Percentiles rank a stretch among this genome's conserved stretches.
Evolutionary conservation across 306 rosid species (phyloP).

Genomic region (Senna tora): DNA sequence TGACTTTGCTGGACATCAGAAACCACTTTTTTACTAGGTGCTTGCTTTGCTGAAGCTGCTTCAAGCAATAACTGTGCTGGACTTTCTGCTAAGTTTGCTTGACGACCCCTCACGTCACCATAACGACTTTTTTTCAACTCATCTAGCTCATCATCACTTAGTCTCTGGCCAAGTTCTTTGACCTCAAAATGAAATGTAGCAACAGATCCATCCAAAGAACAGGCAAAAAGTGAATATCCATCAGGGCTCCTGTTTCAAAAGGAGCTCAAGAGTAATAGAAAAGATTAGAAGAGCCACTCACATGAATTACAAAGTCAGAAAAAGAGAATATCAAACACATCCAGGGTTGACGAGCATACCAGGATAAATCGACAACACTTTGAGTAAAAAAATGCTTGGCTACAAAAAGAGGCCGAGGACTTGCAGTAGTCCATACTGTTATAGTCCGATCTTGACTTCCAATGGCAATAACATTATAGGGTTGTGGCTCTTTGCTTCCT

Average conservation of each 20-base stretch:
- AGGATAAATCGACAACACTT: slow-evolving; percentile 97
- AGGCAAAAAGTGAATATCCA: slow-evolving; percentile 94
- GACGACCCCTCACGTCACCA: slow-evolving; percentile 88
- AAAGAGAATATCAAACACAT: slow-evolving; percentile 18
- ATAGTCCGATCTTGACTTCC: slow-evolving; percentile 98
- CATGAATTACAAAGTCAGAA: slow-evolving; percentile 18
- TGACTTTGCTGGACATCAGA: slow-evolving; percentile 64
- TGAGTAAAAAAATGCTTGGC: slow-evolving; percentile 98
- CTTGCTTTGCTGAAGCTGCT: slow-evolving; percentile 83
- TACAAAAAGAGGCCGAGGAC: slow-evolving; percentile 96
- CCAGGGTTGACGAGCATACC: slow-evolving; percentile 55
- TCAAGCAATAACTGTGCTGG: slow-evolving; percentile 96
- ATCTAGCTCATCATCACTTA: slow-evolving; percentile 79
- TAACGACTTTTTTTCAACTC: slow-evolving; percentile 90
- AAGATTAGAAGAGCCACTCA: slow-evolving; percentile 10
- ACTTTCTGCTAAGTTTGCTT: slow-evolving; percentile 88
- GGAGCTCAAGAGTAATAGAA: slow-evolving; percentile 22
- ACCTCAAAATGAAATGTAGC: slow-evolving; percentile 89
- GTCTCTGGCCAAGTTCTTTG: slow-evolving; percentile 87
- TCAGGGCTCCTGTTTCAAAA: slow-evolving; percentile 91
- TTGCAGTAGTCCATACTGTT: slow-evolving; percentile 98
- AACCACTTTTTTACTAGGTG: slow-evolving; percentile 66
- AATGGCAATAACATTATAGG: slow-evolving; percentile 95
- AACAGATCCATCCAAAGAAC: slow-evolving; percentile 97
- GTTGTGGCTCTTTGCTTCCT: slow-evolving; percentile 80